A percentile compares a stretch with the other conserved stretches of the same genome.
These are phyloP conservation scores for Alternaria solani DNA, from an alignment of 2,329 filamentous ascomycete species.

Conservation along the genomic window DNA sequence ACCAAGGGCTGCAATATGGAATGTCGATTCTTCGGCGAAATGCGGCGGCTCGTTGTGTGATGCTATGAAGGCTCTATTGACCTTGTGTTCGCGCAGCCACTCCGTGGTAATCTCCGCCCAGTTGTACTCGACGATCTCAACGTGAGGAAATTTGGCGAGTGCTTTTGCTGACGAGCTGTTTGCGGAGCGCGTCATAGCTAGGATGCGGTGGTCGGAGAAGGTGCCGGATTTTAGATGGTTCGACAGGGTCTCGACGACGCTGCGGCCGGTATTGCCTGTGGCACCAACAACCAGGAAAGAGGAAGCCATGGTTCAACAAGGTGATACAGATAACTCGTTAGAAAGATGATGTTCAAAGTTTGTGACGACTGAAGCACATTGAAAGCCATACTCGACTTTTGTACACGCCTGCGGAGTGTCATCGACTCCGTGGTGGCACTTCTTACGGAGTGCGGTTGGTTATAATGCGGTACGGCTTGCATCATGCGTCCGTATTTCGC, in stretches of 20 bases:
- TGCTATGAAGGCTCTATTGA: conserved; percentile 25
- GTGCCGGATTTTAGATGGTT: conserved; percentile 11
- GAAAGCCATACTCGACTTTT: not conserved
- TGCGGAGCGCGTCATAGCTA: conserved; percentile 24
- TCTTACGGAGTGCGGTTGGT: not conserved
- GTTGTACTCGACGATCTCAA: conserved; percentile 20
- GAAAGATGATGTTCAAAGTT: too few relatives aligned
- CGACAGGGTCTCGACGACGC: conserved; percentile 21
- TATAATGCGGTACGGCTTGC: too few relatives aligned
- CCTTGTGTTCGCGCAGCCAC: conserved; percentile 20
- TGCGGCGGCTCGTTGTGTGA: conserved; percentile 29
- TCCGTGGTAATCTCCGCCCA: conserved; percentile 24
- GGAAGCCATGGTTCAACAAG: conserved; percentile 8
- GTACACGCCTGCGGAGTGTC: not conserved
- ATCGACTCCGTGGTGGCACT: not conserved
- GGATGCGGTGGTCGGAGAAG: conserved; percentile 20
- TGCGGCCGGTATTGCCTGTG: conserved; percentile 28
- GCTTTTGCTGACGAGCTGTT: conserved; percentile 14
- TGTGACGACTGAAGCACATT: not conserved
- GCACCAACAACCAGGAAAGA: conserved; percentile 24
- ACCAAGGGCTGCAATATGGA: conserved; percentile 16
- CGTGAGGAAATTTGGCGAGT: conserved; percentile 20
- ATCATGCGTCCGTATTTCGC: not conserved
- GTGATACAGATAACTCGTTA: not conserved
- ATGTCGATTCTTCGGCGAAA: conserved; percentile 29